Percentiles rank a stretch among this genome's conserved stretches.
Evolutionary conservation across 441 rosid species (phyloP).

Genomic region (Populus hybrid): DNA sequence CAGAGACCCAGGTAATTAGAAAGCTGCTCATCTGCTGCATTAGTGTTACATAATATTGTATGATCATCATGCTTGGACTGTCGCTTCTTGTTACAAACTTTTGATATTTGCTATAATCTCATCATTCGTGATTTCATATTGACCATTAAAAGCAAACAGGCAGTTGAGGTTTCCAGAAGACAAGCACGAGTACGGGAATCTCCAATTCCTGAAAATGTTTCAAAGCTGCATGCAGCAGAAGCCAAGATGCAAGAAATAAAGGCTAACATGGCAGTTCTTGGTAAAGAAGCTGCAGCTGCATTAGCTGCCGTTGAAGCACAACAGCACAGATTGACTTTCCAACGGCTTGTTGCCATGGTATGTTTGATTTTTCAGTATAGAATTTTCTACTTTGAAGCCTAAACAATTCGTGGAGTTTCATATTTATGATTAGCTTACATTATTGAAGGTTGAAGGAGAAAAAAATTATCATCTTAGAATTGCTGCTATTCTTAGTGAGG

Average conservation of each 20-base stretch:
- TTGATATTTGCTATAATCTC: conserved; percentile 22
- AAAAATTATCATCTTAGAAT: conserved; percentile 78
- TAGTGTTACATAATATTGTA: conserved; percentile 1
- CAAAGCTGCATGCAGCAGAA: conserved; percentile 80
- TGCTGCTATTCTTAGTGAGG: conserved; percentile 83
- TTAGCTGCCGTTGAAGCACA: conserved; percentile 89
- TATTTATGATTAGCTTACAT: conserved; percentile 6
- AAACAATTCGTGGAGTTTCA: conserved; percentile 9
- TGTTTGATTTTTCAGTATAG: conserved; percentile 5
- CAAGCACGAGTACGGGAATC: conserved; percentile 77
- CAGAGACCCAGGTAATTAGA: conserved; percentile 65
- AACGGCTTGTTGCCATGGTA: conserved; percentile 90
- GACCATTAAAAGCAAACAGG: conserved; percentile 45
- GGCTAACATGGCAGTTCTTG: conserved; percentile 90
- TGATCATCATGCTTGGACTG: conserved; percentile 7
- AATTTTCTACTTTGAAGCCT: conserved; percentile 11
- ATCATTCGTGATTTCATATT: conserved; percentile 8
- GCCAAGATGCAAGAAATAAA: conserved; percentile 77
- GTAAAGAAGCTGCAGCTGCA: conserved; percentile 94
- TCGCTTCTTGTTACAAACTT: conserved; percentile 12
- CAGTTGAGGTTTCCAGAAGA: conserved; percentile 60
- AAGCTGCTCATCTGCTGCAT: neutral
- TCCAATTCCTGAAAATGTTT: conserved; percentile 81
- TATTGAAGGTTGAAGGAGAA: conserved; percentile 82
- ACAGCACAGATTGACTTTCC: conserved; percentile 86